Percentiles rank a stretch among this genome's conserved stretches.
phyloP scores from a whole-genome alignment of 2,329 filamentous ascomycete species.

The Plectosphaerella plurivora region DNA sequence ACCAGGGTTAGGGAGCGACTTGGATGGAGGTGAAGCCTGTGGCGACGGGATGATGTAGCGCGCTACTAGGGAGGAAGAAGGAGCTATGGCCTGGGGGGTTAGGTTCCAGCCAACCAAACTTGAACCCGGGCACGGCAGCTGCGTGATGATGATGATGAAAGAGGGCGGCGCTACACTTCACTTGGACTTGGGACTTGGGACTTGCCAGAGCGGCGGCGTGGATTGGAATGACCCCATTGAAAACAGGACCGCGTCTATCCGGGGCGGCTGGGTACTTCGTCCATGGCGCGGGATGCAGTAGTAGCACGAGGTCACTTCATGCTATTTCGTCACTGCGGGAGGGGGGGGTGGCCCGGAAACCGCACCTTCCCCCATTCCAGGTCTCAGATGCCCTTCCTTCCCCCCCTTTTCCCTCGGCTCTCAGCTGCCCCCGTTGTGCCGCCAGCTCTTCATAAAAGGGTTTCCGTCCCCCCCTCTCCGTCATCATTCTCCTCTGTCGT shows the following conservation, averaged over 20 bases:
- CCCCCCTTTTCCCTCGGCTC: not conserved
- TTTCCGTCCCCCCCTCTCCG: not conserved
- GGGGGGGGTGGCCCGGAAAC: not conserved
- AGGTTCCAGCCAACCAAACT: too few relatives aligned
- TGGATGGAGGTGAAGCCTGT: too few relatives aligned
- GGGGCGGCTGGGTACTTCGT: not conserved
- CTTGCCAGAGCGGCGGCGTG: not conserved
- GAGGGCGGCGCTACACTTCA: not conserved
- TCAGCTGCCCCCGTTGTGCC: slow-evolving; percentile 3
- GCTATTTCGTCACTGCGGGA: not conserved
- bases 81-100: too few relatives aligned
- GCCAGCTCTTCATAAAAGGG: not conserved
- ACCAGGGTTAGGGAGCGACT: too few relatives aligned
- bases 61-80: too few relatives aligned
- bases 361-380: not conserved
- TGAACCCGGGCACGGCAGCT: not conserved
- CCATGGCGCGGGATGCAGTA: too few relatives aligned
- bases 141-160: slow-evolving; percentile 1
- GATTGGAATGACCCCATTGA: not conserved
- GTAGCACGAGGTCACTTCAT: too few relatives aligned
- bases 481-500: not conserved
- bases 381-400: not conserved
- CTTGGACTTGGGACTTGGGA: not conserved
- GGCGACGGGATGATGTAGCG: too few relatives aligned
- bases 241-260: not conserved